Evolutionary conservation across 306 rosid species (phyloP).

Genomic region (Fragaria nilgerrensis): DNA sequence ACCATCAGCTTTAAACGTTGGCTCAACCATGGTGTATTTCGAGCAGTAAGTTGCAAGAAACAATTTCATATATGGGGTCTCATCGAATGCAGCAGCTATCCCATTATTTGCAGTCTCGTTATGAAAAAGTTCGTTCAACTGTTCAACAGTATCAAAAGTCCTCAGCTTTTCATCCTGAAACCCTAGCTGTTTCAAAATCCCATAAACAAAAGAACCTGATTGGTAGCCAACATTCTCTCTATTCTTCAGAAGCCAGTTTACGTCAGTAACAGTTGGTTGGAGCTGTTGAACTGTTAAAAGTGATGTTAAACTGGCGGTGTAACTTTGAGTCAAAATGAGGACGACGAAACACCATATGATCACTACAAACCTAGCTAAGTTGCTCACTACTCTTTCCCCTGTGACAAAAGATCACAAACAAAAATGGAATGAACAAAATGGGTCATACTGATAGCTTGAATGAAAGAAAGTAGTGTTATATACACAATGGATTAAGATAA

Average conservation of each 20-base stretch:
- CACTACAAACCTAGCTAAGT: constrained; percentile 18
- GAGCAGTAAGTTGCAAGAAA: constrained; percentile 16
- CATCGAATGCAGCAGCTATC: constrained; percentile 18
- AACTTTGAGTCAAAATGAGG: constrained; percentile 21
- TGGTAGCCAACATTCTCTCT: constrained; percentile 6
- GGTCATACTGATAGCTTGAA: no score
- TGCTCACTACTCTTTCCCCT: constrained; percentile 24
- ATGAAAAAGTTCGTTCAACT: background rate
- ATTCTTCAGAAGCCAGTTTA: constrained; percentile 19
- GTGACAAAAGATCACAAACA: background rate
- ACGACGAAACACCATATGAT: constrained; percentile 23
- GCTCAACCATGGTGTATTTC: constrained; percentile 20
- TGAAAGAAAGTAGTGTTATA: no score
- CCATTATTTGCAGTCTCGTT: constrained; percentile 1
- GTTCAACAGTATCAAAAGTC: background rate
- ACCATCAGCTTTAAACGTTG: constrained; percentile 19
- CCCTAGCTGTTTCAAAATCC: constrained; percentile 5
- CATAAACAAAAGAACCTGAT: background rate
- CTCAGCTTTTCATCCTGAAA: background rate
- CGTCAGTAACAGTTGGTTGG: constrained; percentile 26
- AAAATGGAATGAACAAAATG: background rate
- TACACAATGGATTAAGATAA: no score
- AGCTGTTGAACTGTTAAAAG: constrained; percentile 23
- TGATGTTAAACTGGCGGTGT: constrained; percentile 24
- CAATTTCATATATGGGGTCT: constrained; percentile 9